Conservation (phyloP, 495 filamentous ascomycete species). For the Lophiostoma macrostomum region DNA sequence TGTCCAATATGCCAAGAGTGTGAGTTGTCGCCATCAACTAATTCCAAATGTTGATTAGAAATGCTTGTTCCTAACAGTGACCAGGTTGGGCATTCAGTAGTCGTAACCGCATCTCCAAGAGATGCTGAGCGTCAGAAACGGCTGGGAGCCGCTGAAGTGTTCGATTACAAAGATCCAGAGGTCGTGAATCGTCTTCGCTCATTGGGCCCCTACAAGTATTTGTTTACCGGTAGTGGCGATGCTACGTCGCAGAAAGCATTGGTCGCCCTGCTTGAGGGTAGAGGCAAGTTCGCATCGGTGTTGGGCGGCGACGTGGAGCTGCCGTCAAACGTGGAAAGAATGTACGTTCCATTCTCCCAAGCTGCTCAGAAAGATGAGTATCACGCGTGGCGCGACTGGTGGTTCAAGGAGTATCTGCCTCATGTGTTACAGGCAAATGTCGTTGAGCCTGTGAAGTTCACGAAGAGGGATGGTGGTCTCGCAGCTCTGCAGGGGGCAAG, state of each 20-base stretch:
- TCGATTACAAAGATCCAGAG: constrained; percentile 32
- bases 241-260: constrained; percentile 23
- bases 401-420: constrained; percentile 30
- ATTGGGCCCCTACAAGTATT: constrained; percentile 30
- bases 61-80: constrained; percentile 14
- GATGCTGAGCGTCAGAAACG: constrained; percentile 24
- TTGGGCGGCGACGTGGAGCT: constrained; percentile 25
- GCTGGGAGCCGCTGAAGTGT: constrained; percentile 28
- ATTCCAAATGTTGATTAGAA: constrained; percentile 1
- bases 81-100: constrained; percentile 33
- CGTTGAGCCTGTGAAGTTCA: constrained; percentile 28
- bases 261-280: constrained; percentile 21
- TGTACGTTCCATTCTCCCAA: constrained; percentile 27
- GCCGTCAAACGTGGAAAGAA: constrained; percentile 26
- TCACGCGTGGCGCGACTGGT: constrained; percentile 22
- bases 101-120: constrained; percentile 28
- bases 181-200: constrained; percentile 16
- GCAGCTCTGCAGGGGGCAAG: constrained; percentile 19
- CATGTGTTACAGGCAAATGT: constrained; percentile 23
- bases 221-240: constrained; percentile 30
- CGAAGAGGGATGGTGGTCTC: constrained; percentile 16
- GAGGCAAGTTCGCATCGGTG: constrained; percentile 26
- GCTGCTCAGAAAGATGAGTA: constrained; percentile 22
- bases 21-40: constrained; percentile 1
- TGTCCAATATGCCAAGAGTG: constrained; percentile 31